These are phyloP conservation scores for Nicotiana sylvestris DNA, from an alignment of 257 asterid species.

Conservation along the genomic window DNA sequence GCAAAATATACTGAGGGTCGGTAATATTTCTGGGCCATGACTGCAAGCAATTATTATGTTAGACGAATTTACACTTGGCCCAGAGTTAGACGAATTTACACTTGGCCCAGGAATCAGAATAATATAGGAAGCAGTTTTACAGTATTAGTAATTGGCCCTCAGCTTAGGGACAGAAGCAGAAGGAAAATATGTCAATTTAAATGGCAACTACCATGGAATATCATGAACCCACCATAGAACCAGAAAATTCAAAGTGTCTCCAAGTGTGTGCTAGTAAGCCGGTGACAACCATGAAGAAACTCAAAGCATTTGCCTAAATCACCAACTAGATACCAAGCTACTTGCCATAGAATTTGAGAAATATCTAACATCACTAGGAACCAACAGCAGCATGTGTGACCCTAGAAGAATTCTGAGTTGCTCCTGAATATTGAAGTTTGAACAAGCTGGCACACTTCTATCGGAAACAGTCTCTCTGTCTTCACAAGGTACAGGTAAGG, in stretches of 20 bases:
- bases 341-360: neutral
- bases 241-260: neutral
- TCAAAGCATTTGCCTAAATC: neutral
- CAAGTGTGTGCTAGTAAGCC: neutral
- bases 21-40: neutral
- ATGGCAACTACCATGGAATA: neutral
- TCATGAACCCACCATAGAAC: neutral
- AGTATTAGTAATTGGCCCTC: neutral
- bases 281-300: neutral
- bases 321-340: neutral
- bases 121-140: neutral
- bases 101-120: neutral
- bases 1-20: neutral
- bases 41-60: neutral
- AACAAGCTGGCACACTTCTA: too few relatives aligned
- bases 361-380: too few relatives aligned
- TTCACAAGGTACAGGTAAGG: too few relatives aligned
- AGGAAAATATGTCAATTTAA: neutral
- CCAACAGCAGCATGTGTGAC: too few relatives aligned
- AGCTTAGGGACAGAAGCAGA: neutral
- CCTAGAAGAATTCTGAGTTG: too few relatives aligned
- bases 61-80: neutral
- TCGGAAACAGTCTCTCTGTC: too few relatives aligned
- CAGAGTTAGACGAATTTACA: too few relatives aligned
- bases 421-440: too few relatives aligned